Conservation (phyloP, 2,329 filamentous ascomycete genomes). For the Macrophomina tecta region DNA sequence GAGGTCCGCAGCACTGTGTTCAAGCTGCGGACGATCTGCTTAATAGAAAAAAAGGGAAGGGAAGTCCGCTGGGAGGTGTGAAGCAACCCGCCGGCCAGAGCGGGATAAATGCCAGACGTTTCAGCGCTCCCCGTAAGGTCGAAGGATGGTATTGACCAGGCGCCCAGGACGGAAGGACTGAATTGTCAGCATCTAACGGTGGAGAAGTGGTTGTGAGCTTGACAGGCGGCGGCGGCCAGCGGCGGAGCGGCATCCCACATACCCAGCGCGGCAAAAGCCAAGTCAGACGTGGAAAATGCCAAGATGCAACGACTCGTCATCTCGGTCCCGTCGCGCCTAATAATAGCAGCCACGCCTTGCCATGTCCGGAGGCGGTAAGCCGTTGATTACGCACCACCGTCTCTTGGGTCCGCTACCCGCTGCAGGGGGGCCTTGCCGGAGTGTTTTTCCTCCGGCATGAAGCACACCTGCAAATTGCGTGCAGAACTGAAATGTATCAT, state of each 20-base stretch:
- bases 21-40: background rate
- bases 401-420: conserved; percentile 9
- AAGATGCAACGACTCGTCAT: conserved; percentile 3
- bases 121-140: background rate
- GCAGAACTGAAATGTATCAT: conserved; percentile 4
- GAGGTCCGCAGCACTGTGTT: background rate
- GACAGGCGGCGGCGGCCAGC: background rate
- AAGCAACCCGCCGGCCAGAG: too few species aligned
- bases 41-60: background rate
- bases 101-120: background rate
- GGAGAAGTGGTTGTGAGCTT: background rate
- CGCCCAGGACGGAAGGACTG: background rate
- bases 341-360: conserved; percentile 4
- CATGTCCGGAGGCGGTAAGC: conserved; percentile 10
- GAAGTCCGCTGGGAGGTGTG: too few species aligned
- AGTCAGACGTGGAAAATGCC: background rate
- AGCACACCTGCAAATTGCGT: conserved; percentile 10
- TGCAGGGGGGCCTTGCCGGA: conserved; percentile 17
- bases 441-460: background rate
- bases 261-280: background rate
- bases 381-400: conserved; percentile 12
- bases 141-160: background rate
- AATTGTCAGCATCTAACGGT: background rate
- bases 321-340: background rate
- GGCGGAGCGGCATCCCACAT: background rate